Evolutionary conservation across 176 grass and related monocot genomes (phyloP).

Genomic region (Lolium multiflorum): DNA sequence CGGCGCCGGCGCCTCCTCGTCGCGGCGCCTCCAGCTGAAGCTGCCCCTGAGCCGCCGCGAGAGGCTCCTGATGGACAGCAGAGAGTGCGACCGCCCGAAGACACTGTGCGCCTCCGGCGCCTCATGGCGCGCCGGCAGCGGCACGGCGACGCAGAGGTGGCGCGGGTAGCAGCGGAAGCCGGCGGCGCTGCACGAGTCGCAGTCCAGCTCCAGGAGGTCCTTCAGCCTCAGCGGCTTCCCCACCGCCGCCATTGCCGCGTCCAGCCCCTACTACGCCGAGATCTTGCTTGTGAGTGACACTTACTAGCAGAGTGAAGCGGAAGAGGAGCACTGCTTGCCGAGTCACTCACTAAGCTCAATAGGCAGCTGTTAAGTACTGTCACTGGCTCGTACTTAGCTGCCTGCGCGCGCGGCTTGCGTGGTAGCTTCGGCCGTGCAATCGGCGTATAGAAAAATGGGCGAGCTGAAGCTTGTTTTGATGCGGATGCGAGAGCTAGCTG

Average conservation of each 20-base stretch:
- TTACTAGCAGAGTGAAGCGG: neutral
- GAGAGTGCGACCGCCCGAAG: neutral
- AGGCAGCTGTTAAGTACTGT: neutral
- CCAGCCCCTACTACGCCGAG: neutral
- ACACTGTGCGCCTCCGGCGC: slow-evolving; percentile 24
- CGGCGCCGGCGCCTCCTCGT: slow-evolving; percentile 10
- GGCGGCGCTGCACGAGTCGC: slow-evolving; percentile 61
- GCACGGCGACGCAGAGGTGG: slow-evolving; percentile 24
- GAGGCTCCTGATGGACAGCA: slow-evolving; percentile 63
- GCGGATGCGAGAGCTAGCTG: slow-evolving; percentile 23
- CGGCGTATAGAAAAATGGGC: neutral
- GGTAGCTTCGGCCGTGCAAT: slow-evolving; percentile 42
- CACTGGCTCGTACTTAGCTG: neutral
- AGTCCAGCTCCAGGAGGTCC: slow-evolving; percentile 90
- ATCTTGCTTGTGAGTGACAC: neutral
- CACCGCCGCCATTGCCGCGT: slow-evolving; percentile 23
- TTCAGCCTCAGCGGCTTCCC: slow-evolving; percentile 78
- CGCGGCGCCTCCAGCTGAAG: slow-evolving; percentile 54
- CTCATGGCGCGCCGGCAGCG: slow-evolving; percentile 27
- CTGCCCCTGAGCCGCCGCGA: slow-evolving; percentile 66
- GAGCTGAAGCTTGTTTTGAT: slow-evolving; percentile 37
- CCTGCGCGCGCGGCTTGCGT: neutral
- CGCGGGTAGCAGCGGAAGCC: slow-evolving; percentile 83
- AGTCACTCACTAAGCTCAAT: neutral
- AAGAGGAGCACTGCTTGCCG: neutral